Evolutionary conservation across 2,329 filamentous ascomycete genomes (phyloP).

Genomic region (Talaromyces pinophilus): DNA sequence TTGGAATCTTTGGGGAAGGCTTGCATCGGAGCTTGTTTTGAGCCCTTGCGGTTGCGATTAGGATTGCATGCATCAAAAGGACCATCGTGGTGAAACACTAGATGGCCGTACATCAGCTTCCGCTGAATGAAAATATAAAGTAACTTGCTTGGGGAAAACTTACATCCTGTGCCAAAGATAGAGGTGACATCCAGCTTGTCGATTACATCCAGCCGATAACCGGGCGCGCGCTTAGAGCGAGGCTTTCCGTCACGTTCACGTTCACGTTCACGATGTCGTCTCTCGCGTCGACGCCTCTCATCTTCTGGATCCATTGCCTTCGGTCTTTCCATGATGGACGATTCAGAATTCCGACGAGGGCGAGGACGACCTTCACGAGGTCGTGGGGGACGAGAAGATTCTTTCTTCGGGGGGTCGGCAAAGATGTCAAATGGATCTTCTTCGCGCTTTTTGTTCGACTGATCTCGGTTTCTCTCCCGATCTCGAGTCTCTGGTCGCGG

Average conservation of each 20-base stretch:
- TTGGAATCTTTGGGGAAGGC: slow-evolving; percentile 90
- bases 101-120: background rate
- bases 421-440: slow-evolving; percentile 52
- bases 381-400: slow-evolving; percentile 30
- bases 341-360: slow-evolving; percentile 63
- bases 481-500: slow-evolving; percentile 20
- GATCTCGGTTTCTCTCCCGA: slow-evolving; percentile 13
- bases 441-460: slow-evolving; percentile 19
- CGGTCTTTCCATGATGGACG: slow-evolving; percentile 58
- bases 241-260: slow-evolving; percentile 47
- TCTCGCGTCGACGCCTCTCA: slow-evolving; percentile 53
- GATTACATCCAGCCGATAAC: slow-evolving; percentile 73
- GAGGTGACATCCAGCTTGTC: slow-evolving; percentile 96
- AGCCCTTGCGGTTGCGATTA: slow-evolving; percentile 83
- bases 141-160: slow-evolving; percentile 43
- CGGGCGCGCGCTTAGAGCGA: slow-evolving; percentile 43
- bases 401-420: slow-evolving; percentile 43
- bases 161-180: slow-evolving; percentile 89
- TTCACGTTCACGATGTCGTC: slow-evolving; percentile 41
- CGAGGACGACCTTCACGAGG: slow-evolving; percentile 47
- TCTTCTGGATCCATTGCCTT: slow-evolving; percentile 53
- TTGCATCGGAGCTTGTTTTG: slow-evolving; percentile 86
- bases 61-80: slow-evolving; percentile 97
- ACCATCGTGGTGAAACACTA: slow-evolving; percentile 96
- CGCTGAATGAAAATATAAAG: background rate